These are phyloP conservation scores for Kodamaea plutei DNA, from an alignment of 1,139 yeast genomes.

Conservation along the genomic window DNA sequence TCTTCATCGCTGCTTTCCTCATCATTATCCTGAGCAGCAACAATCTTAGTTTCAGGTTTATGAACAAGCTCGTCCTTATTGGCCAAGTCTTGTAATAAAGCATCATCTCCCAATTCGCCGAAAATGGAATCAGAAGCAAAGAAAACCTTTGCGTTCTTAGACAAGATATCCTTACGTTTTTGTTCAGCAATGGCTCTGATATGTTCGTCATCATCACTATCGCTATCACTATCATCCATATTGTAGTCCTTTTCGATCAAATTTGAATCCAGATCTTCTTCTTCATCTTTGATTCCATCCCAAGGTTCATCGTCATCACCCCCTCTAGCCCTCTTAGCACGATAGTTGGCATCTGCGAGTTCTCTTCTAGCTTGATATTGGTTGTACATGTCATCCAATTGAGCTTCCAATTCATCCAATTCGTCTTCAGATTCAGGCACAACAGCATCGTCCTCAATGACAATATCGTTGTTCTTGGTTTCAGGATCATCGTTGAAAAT, in stretches of 20 bases:
- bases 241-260: constrained; percentile 43
- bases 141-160: constrained; percentile 68
- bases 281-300: constrained; percentile 70
- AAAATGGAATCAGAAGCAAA: constrained; percentile 77
- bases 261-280: constrained; percentile 35
- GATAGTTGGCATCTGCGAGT: constrained; percentile 73
- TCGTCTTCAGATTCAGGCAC: constrained; percentile 53
- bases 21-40: constrained; percentile 1
- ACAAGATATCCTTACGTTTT: constrained; percentile 49
- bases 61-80: constrained; percentile 10
- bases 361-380: constrained; percentile 69
- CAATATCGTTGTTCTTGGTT: constrained; percentile 52
- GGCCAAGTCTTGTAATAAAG: constrained; percentile 27
- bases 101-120: constrained; percentile 53
- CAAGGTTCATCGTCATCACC: constrained; percentile 78
- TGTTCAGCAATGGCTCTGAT: constrained; percentile 58
- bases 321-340: constrained; percentile 80
- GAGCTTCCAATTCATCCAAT: constrained; percentile 70
- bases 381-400: constrained; percentile 78
- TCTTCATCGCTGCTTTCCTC: constrained; percentile 3
- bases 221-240: constrained; percentile 42
- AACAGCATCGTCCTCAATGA: constrained; percentile 38
- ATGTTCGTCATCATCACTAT: constrained; percentile 67
- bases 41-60: constrained; percentile 3
- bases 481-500: constrained; percentile 56